Conservation (phyloP, 192 early-diverging fungal genomes). For the Piromyces finnis region DNA sequence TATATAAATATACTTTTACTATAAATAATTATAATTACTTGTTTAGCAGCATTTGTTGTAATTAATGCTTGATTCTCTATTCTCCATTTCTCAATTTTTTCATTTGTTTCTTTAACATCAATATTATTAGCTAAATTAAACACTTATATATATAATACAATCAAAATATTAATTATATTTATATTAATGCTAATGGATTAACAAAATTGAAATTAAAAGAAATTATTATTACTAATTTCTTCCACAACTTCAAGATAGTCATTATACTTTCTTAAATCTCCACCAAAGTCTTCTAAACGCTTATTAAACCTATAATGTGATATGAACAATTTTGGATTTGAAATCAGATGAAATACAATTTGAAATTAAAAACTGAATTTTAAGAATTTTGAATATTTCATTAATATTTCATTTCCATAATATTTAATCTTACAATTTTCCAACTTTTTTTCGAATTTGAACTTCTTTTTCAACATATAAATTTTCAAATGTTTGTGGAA, state of each 20-base stretch:
- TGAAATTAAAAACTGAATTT: background rate
- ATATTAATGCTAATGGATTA: background rate
- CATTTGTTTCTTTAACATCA: slow-evolving; percentile 66
- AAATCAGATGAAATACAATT: no score
- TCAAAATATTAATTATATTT: background rate
- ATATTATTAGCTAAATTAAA: slow-evolving; percentile 73
- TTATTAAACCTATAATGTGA: slow-evolving; percentile 85
- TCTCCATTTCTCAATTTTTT: slow-evolving; percentile 52
- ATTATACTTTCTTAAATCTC: slow-evolving; percentile 52
- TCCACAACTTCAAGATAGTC: slow-evolving; percentile 85
- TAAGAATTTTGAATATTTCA: no score
- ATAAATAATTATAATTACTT: slow-evolving; percentile 11
- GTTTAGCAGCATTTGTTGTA: slow-evolving; percentile 42
- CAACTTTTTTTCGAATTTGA: slow-evolving; percentile 54
- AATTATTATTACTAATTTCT: slow-evolving; percentile 39
- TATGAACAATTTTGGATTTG: no score
- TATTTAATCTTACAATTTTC: slow-evolving; percentile 27
- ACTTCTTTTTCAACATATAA: slow-evolving; percentile 89
- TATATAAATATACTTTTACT: no score
- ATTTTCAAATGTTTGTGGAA: slow-evolving; percentile 83
- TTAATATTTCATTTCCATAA: no score
- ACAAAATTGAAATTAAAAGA: no score
- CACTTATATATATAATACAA: slow-evolving; percentile 11
- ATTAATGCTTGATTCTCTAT: slow-evolving; percentile 67
- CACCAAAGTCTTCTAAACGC: slow-evolving; percentile 71